These are phyloP conservation scores for Lentinula sp. DNA, from an alignment of 768 basidiomycete genomes.

Conservation along the genomic window DNA sequence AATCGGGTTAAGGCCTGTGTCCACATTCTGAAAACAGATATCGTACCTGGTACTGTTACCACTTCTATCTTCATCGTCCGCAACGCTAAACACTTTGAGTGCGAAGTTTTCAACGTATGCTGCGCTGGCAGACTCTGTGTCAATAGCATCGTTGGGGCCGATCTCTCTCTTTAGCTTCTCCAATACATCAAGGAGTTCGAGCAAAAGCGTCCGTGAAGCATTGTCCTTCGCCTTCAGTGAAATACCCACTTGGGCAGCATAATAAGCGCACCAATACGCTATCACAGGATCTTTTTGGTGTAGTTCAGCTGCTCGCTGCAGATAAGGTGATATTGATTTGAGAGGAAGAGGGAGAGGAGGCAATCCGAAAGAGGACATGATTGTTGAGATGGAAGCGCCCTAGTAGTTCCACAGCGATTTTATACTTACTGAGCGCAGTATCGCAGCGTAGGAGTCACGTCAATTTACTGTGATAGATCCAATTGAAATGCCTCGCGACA, in stretches of 20 bases:
- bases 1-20: constrained; percentile 7
- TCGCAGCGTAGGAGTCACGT: neutral
- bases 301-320: constrained; percentile 90
- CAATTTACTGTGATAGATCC: neutral
- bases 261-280: constrained; percentile 95
- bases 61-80: constrained; percentile 87
- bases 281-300: constrained; percentile 77
- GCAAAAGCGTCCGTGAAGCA: constrained; percentile 61
- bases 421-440: neutral
- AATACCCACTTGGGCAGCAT: constrained; percentile 87
- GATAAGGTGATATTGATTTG: constrained; percentile 67
- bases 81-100: constrained; percentile 76
- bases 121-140: constrained; percentile 74
- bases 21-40: neutral
- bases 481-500: neutral
- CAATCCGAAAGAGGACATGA: constrained; percentile 35
- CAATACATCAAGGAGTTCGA: constrained; percentile 68
- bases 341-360: constrained; percentile 57
- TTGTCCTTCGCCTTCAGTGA: constrained; percentile 61
- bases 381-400: neutral
- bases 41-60: constrained; percentile 71
- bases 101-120: constrained; percentile 97
- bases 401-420: neutral
- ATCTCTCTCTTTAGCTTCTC: constrained; percentile 79
- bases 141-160: constrained; percentile 71